phyloP scores from a whole-genome alignment of 257 asterid genomes.

The Mitragyna speciosa region DNA sequence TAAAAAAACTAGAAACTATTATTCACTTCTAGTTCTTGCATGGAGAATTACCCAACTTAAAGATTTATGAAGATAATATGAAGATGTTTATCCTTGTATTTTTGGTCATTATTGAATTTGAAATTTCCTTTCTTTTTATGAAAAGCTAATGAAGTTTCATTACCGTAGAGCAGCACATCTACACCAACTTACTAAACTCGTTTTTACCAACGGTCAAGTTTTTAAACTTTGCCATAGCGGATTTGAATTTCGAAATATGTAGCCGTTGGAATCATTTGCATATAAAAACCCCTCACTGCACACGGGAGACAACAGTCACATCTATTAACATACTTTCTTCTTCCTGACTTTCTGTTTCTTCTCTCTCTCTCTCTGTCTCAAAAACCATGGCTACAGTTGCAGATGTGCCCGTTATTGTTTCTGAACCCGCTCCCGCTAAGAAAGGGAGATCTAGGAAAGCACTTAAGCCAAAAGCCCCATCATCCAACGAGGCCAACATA shows the following conservation, averaged over 20 bases:
- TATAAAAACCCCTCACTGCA: constrained; percentile 1
- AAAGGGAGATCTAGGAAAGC: constrained; percentile 53
- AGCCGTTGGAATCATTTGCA: constrained; percentile 23
- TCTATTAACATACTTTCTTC: constrained; percentile 9
- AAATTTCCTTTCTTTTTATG: no score
- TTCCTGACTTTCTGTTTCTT: no score
- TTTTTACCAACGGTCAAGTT: constrained; percentile 12
- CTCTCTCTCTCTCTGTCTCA: background rate
- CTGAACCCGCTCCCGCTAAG: constrained; percentile 46
- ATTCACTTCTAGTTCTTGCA: no score
- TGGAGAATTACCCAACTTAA: no score
- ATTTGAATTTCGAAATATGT: constrained; percentile 28
- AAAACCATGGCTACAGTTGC: constrained; percentile 51
- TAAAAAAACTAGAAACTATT: no score
- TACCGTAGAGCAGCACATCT: no score
- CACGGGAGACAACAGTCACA: background rate
- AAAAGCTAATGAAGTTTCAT: no score
- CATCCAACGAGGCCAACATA: constrained; percentile 61
- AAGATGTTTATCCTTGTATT: no score
- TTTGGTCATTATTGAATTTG: no score
- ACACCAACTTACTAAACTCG: background rate
- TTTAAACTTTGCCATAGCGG: background rate
- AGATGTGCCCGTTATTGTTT: constrained; percentile 27
- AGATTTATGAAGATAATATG: no score
- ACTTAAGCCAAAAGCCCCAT: constrained; percentile 34